These are phyloP conservation scores for Teratosphaeria epicoccoides DNA, from an alignment of 2,329 filamentous ascomycete species.

Conservation along the genomic window DNA sequence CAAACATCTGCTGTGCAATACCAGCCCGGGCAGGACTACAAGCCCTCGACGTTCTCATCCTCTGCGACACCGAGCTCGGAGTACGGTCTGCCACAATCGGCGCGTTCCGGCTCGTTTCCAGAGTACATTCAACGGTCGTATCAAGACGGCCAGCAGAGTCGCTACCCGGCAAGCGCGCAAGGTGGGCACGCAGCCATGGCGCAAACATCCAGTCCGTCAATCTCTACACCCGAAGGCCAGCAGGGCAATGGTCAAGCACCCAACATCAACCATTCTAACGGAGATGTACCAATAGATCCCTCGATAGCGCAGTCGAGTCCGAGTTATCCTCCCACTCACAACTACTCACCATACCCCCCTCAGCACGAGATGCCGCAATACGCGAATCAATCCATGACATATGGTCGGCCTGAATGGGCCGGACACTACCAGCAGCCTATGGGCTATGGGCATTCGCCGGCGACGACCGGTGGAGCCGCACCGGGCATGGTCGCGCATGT, in stretches of 20 bases:
- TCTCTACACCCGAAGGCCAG: conserved; percentile 72
- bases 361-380: conserved; percentile 83
- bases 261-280: conserved; percentile 76
- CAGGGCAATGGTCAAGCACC: conserved; percentile 52
- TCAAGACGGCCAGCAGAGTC: conserved; percentile 61
- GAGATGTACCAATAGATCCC: conserved; percentile 97
- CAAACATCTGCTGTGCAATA: conserved; percentile 89
- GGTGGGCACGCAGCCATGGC: conserved; percentile 82
- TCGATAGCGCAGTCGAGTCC: conserved; percentile 90
- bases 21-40: conserved; percentile 68
- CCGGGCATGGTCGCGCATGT: conserved; percentile 50
- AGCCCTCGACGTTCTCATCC: conserved; percentile 60
- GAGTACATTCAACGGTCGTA: conserved; percentile 70
- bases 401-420: conserved; percentile 65
- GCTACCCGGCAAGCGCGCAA: conserved; percentile 66
- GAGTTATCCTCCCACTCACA: conserved; percentile 67
- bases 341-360: conserved; percentile 79
- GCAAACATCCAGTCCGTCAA: conserved; percentile 98
- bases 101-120: conserved; percentile 74
- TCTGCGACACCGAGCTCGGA: conserved; percentile 80
- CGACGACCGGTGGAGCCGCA: conserved; percentile 45
- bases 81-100: conserved; percentile 65
- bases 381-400: conserved; percentile 45
- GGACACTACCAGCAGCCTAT: conserved; percentile 46
- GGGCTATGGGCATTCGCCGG: conserved; percentile 41